Percentiles rank a stretch among this genome's conserved stretches.
Conservation (phyloP, 345 rosid species). For the Eucalyptus erythrocorys region DNA sequence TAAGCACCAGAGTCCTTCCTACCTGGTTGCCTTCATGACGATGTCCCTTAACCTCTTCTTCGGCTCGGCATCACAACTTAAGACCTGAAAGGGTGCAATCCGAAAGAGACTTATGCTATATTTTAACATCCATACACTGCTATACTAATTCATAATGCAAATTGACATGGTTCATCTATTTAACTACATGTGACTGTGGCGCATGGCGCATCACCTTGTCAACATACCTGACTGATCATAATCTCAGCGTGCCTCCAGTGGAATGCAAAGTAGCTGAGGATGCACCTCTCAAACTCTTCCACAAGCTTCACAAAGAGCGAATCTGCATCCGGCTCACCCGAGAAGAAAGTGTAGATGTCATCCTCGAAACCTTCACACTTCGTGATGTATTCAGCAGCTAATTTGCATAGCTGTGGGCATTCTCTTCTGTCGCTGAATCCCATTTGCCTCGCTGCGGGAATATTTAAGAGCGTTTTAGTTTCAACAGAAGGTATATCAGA, state of each 20-base stretch:
- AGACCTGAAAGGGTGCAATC: conserved; percentile 23
- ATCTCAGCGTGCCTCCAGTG: conserved; percentile 77
- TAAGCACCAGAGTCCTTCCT: background rate
- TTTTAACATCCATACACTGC: background rate
- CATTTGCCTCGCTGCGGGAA: conserved; percentile 58
- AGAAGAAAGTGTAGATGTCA: conserved; percentile 56
- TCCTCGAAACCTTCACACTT: conserved; percentile 59
- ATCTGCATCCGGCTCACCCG: conserved; percentile 49
- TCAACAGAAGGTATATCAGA: background rate
- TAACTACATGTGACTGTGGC: background rate
- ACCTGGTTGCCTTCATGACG: conserved; percentile 91
- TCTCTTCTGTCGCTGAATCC: conserved; percentile 69
- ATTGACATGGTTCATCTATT: background rate
- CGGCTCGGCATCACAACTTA: conserved; percentile 53
- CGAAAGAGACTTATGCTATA: background rate
- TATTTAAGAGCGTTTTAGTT: background rate
- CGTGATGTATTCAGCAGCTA: conserved; percentile 74
- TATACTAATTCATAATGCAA: background rate
- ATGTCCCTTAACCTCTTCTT: conserved; percentile 66
- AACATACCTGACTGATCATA: conserved; percentile 62
- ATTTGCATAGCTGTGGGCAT: conserved; percentile 75
- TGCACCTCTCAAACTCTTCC: conserved; percentile 93
- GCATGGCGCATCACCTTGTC: background rate
- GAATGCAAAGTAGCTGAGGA: conserved; percentile 75
- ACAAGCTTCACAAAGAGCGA: conserved; percentile 70